phyloP scores from a whole-genome alignment of 208 protist species.

The Dictyostelium gargantuum region DNA sequence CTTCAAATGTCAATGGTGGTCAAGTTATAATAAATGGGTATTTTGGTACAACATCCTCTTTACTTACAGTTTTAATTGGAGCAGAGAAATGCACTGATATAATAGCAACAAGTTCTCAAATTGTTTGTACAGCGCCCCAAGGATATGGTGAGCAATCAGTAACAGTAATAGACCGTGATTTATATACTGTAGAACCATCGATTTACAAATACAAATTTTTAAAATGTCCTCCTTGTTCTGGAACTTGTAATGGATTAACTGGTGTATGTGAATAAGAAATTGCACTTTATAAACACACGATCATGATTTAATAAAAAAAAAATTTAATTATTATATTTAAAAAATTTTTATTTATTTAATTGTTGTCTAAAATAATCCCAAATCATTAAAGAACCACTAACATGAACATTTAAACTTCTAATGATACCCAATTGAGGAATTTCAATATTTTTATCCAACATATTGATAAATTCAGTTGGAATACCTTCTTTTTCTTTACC shows the following conservation, averaged over 20 bases:
- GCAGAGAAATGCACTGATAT: not conserved
- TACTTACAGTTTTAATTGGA: not conserved
- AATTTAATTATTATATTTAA: too few species aligned
- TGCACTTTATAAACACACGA: too few species aligned
- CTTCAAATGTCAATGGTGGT: not conserved
- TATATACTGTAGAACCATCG: too few species aligned
- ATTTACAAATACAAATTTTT: too few species aligned
- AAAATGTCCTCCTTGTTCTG: too few species aligned
- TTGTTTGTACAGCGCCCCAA: too few species aligned
- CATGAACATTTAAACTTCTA: conserved; percentile 84
- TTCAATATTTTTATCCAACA: conserved; percentile 83
- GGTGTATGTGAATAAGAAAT: too few species aligned
- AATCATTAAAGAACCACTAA: conserved; percentile 74
- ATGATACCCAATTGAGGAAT: conserved; percentile 86
- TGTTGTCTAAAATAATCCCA: conserved; percentile 79
- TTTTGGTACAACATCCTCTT: not conserved
- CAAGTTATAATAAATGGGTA: not conserved
- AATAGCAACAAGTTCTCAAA: not conserved
- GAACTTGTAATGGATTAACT: too few species aligned
- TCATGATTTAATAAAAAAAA: too few species aligned
- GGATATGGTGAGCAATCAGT: too few species aligned
- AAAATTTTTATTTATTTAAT: conserved; percentile 1
- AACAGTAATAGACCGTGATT: too few species aligned
- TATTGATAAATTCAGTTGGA: conserved; percentile 74
- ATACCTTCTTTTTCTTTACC: conserved; percentile 84